phyloP scores from a whole-genome alignment of 2,329 filamentous ascomycete species.

The Ophiostoma sp. region DNA sequence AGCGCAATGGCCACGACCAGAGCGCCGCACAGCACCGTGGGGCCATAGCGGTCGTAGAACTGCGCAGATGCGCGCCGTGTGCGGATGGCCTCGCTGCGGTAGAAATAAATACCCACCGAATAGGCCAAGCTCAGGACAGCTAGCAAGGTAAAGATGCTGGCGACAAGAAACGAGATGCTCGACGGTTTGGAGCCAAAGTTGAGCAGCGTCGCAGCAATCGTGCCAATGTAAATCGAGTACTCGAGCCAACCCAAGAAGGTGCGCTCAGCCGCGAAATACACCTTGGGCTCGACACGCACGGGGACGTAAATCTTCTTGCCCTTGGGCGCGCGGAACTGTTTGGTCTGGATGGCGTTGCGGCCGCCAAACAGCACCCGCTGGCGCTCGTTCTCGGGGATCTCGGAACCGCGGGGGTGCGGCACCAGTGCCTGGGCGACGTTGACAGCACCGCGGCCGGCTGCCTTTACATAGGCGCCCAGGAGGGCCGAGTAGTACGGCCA shows the following conservation, averaged over 20 bases:
- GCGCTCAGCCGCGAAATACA: constrained; percentile 93
- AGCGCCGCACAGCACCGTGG: constrained; percentile 71
- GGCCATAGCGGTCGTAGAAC: constrained; percentile 89
- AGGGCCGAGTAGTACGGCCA: constrained; percentile 71
- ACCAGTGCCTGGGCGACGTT: constrained; percentile 51
- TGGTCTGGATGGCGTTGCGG: constrained; percentile 54
- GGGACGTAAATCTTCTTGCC: constrained; percentile 95
- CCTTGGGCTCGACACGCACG: constrained; percentile 93
- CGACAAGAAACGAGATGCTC: constrained; percentile 63
- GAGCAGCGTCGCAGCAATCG: constrained; percentile 78
- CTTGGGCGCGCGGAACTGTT: constrained; percentile 70
- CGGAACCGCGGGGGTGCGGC: constrained; percentile 56
- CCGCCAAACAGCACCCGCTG: constrained; percentile 55
- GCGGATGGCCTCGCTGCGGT: constrained; percentile 82
- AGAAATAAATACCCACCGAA: constrained; percentile 79
- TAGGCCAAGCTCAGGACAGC: constrained; percentile 80
- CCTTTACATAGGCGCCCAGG: constrained; percentile 47
- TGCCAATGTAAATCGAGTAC: constrained; percentile 91
- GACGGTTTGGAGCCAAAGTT: constrained; percentile 70
- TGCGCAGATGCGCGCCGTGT: constrained; percentile 73
- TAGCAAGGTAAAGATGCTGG: constrained; percentile 78
- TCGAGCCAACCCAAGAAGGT: constrained; percentile 98
- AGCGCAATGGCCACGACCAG: constrained; percentile 72
- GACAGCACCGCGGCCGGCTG: constrained; percentile 45
- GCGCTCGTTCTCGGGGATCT: constrained; percentile 59